Percentiles rank a stretch among this genome's conserved stretches.
Conservation (phyloP, 1,284 basidiomycete genomes). For the Ceratobasidium sp. region DNA sequence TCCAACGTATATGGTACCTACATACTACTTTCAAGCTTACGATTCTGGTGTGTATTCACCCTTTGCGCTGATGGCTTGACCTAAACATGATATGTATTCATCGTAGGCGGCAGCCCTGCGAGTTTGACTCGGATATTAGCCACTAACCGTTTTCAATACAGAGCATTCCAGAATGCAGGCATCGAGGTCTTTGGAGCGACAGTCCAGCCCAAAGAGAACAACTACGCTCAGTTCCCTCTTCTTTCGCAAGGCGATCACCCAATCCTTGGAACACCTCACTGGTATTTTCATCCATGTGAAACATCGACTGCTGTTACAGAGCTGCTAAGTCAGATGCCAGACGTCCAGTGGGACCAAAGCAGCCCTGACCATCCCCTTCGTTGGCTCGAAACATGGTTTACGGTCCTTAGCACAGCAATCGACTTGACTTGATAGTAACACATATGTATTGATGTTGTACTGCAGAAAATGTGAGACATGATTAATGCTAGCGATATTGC, state of each 20-base stretch:
- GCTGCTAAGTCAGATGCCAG: slow-evolving; percentile 63
- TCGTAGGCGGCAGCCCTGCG: slow-evolving; percentile 19
- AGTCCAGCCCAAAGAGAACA: slow-evolving; percentile 9
- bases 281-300: slow-evolving; percentile 87
- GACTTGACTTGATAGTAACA: slow-evolving; percentile 54
- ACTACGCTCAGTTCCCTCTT: slow-evolving; percentile 68
- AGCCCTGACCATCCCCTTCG: slow-evolving; percentile 52
- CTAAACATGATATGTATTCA: not conserved
- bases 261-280: slow-evolving; percentile 71
- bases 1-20: slow-evolving; percentile 76
- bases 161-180: not conserved
- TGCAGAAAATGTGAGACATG: slow-evolving; percentile 25
- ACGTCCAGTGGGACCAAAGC: slow-evolving; percentile 50
- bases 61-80: slow-evolving; percentile 9
- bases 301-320: slow-evolving; percentile 71
- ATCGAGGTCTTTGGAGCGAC: not conserved
- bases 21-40: slow-evolving; percentile 79
- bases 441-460: slow-evolving; percentile 14
- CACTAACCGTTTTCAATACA: slow-evolving; percentile 15
- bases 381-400: slow-evolving; percentile 78
- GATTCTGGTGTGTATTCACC: slow-evolving; percentile 65
- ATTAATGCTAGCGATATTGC: slow-evolving; percentile 13
- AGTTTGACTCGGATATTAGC: not conserved
- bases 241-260: slow-evolving; percentile 87
- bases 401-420: slow-evolving; percentile 72